Conservation (phyloP, 2,329 filamentous ascomycete species). For the Lachnellula hyalina region DNA sequence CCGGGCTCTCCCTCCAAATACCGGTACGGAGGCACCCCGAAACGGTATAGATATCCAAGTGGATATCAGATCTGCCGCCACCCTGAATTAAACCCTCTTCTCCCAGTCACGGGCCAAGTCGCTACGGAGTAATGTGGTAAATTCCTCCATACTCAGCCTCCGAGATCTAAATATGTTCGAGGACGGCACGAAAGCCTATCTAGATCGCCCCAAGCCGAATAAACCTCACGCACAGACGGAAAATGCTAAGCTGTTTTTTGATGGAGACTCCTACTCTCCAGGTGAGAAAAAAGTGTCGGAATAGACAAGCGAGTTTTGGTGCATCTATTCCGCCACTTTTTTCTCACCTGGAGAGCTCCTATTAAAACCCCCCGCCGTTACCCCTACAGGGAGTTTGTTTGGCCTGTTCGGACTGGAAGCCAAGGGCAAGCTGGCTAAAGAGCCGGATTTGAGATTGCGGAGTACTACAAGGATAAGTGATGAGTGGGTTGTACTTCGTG, state of each 20-base stretch:
- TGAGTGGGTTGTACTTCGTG: conserved; percentile 33
- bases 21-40: background rate
- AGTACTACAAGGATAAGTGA: conserved; percentile 39
- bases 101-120: background rate
- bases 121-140: background rate
- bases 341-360: too few relatives aligned
- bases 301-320: too few relatives aligned
- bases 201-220: too few relatives aligned
- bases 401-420: background rate
- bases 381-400: background rate
- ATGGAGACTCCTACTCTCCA: too few relatives aligned
- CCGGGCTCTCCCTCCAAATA: background rate
- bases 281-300: too few relatives aligned
- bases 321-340: too few relatives aligned
- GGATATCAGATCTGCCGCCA: background rate
- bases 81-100: background rate
- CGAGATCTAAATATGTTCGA: background rate
- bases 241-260: too few relatives aligned
- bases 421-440: background rate
- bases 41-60: conserved; percentile 2
- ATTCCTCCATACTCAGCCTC: background rate
- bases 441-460: conserved; percentile 30
- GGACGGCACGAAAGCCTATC: background rate
- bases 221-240: too few relatives aligned
- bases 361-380: too few relatives aligned